Base-by-base conservation (phyloP, 257 asterid species). In the Solanum pinnatisectum region DNA sequence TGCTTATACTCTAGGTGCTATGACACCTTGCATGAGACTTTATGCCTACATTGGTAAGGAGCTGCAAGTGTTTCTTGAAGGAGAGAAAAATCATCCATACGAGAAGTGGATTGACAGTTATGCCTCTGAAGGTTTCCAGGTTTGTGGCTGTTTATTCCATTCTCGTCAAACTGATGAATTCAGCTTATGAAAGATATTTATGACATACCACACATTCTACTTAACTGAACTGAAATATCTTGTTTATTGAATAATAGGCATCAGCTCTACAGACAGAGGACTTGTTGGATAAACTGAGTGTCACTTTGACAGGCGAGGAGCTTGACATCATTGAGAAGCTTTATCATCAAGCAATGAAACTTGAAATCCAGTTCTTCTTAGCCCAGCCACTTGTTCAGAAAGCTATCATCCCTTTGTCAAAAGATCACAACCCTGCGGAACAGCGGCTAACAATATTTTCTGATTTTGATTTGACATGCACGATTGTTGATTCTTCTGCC, bases 1-100 rank as follows among this genome's bases (percentile, higher is more conserved):
- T 4, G 98, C 99, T 87, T 97, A 96, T 89, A 92, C 99, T 87
- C 91, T 97, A 90, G 98, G 98, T 90, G 98, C 99, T 87, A 92
- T 97, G 98, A 91, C 98, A 87, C 99, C 99, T 88, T 96, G 98
- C 93, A 94, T 94, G 96, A 94, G 96, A 94, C 97, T 97, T 77
- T 94, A 97, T 91, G 96, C 99, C 91, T 93, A 91, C 89, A 88
- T 97, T 15, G 99, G 98, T 83, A 92, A 94, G 95, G 96, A 95
- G 94, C 83, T 97, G 89, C 90, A 84, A 90, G 89, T 92, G 37
- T 90, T 91, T 87, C 90, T 90, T 84, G 90, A 88, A 87, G 88
- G 79, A 89, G 90, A 88, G 86, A 92, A 85, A 87, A 56, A 74
- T 92, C 99, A 97, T 94, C 95, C 94, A 68, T 97, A 95, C 89